These are phyloP conservation scores for Arthroderma uncinatum DNA, from an alignment of 2,329 filamentous ascomycete species.

Conservation along the genomic window DNA sequence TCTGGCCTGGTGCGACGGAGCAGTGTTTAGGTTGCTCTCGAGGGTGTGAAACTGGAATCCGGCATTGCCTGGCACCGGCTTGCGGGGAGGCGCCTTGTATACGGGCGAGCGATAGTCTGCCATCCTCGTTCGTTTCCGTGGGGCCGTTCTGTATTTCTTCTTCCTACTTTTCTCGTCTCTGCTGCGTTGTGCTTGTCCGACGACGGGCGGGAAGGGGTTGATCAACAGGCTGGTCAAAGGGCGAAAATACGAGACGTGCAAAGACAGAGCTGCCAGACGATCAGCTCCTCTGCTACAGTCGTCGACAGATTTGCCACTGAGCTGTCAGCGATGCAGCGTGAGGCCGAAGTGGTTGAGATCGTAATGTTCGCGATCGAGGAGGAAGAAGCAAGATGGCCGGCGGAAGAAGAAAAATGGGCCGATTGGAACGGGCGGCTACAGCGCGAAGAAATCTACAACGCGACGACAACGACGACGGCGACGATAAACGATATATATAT, in stretches of 20 bases:
- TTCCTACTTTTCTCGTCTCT: background rate
- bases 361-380: background rate
- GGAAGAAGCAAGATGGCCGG: background rate
- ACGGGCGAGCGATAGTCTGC: slow-evolving; percentile 16
- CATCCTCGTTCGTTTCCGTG: slow-evolving; percentile 8
- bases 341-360: background rate
- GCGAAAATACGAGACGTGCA: background rate
- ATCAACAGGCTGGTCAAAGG: background rate
- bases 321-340: background rate
- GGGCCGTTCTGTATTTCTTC: background rate
- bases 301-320: background rate
- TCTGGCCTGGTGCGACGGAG: background rate
- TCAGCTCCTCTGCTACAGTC: background rate
- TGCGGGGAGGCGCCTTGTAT: slow-evolving; percentile 15
- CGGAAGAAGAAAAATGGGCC: background rate
- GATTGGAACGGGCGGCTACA: background rate
- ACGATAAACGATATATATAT: background rate
- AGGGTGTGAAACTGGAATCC: slow-evolving; percentile 15
- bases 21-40: slow-evolving; percentile 7
- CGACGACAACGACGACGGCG: background rate
- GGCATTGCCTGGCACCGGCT: slow-evolving; percentile 14
- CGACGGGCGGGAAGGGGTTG: background rate
- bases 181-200: background rate
- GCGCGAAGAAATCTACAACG: background rate
- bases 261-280: background rate